These are phyloP conservation scores for Nakazawaea wickerhamii DNA, from an alignment of 805 yeast genomes.

Conservation along the genomic window DNA sequence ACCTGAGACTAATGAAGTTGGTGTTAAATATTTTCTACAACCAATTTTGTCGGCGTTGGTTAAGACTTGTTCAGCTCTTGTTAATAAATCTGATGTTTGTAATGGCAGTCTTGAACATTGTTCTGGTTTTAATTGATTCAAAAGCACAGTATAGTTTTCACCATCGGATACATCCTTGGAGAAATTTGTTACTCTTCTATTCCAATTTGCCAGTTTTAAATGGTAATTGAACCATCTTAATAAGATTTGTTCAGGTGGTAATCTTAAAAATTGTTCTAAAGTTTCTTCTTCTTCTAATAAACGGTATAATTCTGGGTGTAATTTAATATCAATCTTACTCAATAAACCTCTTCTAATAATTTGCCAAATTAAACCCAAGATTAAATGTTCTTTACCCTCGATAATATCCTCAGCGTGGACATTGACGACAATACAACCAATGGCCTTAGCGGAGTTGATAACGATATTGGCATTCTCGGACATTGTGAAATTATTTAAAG, in stretches of 20 bases:
- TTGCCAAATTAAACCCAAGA: conserved; percentile 93
- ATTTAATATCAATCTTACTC: conserved; percentile 90
- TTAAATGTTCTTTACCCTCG: conserved; percentile 90
- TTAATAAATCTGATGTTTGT: conserved; percentile 64
- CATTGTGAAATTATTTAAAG: conserved; percentile 89
- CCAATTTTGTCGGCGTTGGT: conserved; percentile 85
- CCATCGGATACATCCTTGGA: conserved; percentile 88
- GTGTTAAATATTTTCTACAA: conserved; percentile 91
- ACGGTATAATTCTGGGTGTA: conserved; percentile 95
- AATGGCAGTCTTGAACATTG: conserved; percentile 79
- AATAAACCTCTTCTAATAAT: conserved; percentile 93
- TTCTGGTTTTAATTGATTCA: conserved; percentile 84
- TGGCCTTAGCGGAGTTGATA: conserved; percentile 97
- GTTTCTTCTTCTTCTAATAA: conserved; percentile 95
- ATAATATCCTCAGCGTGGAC: conserved; percentile 94
- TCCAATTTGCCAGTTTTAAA: conserved; percentile 86
- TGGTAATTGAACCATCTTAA: conserved; percentile 98
- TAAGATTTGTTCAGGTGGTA: conserved; percentile 96
- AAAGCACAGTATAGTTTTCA: conserved; percentile 86
- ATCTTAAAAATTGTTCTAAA: conserved; percentile 88
- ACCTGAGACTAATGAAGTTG: conserved; percentile 89
- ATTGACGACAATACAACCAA: conserved; percentile 96
- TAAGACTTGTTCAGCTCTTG: conserved; percentile 85
- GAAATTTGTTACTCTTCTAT: conserved; percentile 81
- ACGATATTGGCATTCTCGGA: conserved; percentile 96